Base-by-base conservation (phyloP, 2,329 filamentous ascomycete genomes). In the Paecilomyces sp. region DNA sequence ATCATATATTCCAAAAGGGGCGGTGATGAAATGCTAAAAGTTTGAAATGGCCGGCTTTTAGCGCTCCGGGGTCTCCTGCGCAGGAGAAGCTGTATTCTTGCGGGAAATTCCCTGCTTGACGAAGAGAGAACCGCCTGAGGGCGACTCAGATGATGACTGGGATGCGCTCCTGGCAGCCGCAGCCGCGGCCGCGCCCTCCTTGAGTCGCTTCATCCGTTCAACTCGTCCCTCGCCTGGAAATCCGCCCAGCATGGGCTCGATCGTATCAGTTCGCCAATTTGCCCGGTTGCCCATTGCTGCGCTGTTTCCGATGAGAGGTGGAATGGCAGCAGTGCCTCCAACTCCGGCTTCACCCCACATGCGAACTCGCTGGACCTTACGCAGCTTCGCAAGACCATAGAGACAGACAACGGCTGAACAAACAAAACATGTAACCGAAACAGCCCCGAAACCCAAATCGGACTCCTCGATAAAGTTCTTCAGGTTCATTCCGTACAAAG, bases 401-500 rank as follows among this genome's bases (percentile, higher is more conserved):
- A 85, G 83, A 77, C 90, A 93, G 57, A 96, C 90, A 8, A 92
- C 67, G 58, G 88, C 83, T 13, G 90, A 91, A 73, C 92, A 87
- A 59, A 88, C 68, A 59, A 88, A 83, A 60, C 90, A 95, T 62
- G 84, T 79, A 18, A 79, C 81, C 2, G 88, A 91, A 61, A 99
- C 87, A 58, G 85, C 85, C 54, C 82, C 83, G 73, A 99, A 97
- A 11, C 93, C 94, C 74, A 91, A 84, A 74, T 91, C 85, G 1
- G 90, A 92, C 72, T 97, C 93, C 79, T 99, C 94, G 68, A 97
- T 91, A 75, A 97, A 97, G 77, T 97, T 97, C 73, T 97, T 95
- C 64, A 99, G 80, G 79, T 99, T 99, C 92, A 97, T 97, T 67
- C 94, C 94, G 82, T 97, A 99, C n/a, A 99, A 86, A n/a, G 92